Base-by-base conservation (phyloP, 768 basidiomycete species). In the Russula vinacea region DNA sequence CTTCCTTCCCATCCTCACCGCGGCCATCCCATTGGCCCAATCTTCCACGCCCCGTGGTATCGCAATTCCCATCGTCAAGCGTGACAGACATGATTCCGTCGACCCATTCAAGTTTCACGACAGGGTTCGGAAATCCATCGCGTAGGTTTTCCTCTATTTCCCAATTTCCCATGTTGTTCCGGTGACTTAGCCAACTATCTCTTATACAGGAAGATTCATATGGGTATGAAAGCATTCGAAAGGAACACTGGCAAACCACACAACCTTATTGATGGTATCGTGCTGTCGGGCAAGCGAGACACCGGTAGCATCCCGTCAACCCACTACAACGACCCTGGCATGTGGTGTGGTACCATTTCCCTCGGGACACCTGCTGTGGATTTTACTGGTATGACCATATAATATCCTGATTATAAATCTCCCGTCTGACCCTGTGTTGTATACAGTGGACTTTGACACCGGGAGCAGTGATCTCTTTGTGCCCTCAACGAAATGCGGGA, bases 391-490 rank as follows among this genome's bases (percentile, higher is more conserved):
- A 24, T 58, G 32, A 35, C 10, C 50, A 6, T 22, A 11, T 37
- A 24, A 16, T n/a, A n/a, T 22, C n/a, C n/a, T n/a, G n/a, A 8
- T 58, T n/a, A 35, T 47, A 49, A 67, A 83, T 37, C 76, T 70
- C 70, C 10, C 76, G 77, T 17, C 55, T 73, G n/a, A 70, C 33
- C 14, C 80, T 58, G 26, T 24, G 7, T 26, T 10, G 5, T 10
- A 35, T 32, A 22, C 52, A 58, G 72, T 81, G 60, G 75, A 78
- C 65, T 78, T 80, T 60, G 79, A 80, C 68, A 79, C 71, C 3
- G 70, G 70, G 1, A 69, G 66, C 44, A 64, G 66, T 58, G 70
- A 78, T 63, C 63, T 78, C 56, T 69, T 74, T 69, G 68, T 81
- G 33, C 76, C 80, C 10, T 62, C 64, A 4, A 24, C 68, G 26